A percentile compares a stretch with the other conserved stretches of the same genome.
Conservation (phyloP, 148 eudicot genomes). For the Amaranthus cruentus region DNA sequence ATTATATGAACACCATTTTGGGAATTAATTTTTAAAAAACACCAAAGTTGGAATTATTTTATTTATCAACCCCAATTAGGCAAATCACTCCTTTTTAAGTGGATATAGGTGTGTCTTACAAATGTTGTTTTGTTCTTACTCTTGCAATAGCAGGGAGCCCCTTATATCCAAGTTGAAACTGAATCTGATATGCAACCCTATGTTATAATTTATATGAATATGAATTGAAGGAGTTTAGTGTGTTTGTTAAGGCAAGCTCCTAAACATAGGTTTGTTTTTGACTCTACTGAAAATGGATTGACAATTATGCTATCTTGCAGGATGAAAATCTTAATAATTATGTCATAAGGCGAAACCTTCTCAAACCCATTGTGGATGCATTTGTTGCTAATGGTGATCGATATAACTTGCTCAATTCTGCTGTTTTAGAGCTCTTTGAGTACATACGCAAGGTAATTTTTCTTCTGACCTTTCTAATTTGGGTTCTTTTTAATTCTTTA, state of each 20-base stretch:
- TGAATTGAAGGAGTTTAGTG: neutral
- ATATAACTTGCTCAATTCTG: slow-evolving; percentile 83
- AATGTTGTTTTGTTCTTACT: too few relatives aligned
- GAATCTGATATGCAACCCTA: too few relatives aligned
- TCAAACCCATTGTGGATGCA: slow-evolving; percentile 82
- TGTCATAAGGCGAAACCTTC: slow-evolving; percentile 69
- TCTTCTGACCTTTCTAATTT: neutral
- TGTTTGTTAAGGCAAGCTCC: too few relatives aligned
- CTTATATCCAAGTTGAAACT: neutral
- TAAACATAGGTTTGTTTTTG: neutral
- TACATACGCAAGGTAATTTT: slow-evolving; percentile 63
- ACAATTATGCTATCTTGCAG: slow-evolving; percentile 36
- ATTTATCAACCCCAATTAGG: too few relatives aligned
- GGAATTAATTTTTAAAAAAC: too few relatives aligned
- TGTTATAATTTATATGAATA: neutral
- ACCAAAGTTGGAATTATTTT: too few relatives aligned
- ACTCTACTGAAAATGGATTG: neutral
- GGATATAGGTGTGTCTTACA: too few relatives aligned
- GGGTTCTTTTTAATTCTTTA: neutral
- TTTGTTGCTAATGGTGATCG: slow-evolving; percentile 87
- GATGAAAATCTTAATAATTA: slow-evolving; percentile 84
- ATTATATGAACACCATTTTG: too few relatives aligned
- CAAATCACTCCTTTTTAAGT: too few relatives aligned
- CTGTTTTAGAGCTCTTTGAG: slow-evolving; percentile 86
- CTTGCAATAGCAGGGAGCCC: too few relatives aligned